Conservation (phyloP, 1,284 basidiomycete species). For the Heterobasidion occidentale region DNA sequence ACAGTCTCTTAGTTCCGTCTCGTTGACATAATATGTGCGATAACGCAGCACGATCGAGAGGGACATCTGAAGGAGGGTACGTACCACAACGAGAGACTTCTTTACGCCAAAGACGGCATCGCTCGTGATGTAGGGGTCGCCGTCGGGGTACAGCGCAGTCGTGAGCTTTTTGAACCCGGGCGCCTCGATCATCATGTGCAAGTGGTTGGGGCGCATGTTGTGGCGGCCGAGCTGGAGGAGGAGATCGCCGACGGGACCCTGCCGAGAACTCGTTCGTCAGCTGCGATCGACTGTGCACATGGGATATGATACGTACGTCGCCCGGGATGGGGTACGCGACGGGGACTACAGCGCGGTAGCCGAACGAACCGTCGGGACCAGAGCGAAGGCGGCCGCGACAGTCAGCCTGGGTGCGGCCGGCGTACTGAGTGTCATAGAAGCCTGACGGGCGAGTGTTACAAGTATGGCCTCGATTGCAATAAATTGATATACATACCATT, state of each 20-base stretch:
- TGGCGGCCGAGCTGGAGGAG: conserved; percentile 58
- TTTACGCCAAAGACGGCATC: conserved; percentile 81
- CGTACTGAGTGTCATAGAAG: conserved; percentile 61
- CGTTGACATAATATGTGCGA: conserved; percentile 13
- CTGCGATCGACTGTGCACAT: not conserved
- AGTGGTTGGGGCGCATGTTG: conserved; percentile 71
- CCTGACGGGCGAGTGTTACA: conserved; percentile 22
- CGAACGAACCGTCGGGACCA: conserved; percentile 58
- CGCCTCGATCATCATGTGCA: conserved; percentile 68
- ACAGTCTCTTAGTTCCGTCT: not conserved
- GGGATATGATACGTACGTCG: conserved; percentile 36
- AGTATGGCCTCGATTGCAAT: not conserved
- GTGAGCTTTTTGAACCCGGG: conserved; percentile 66
- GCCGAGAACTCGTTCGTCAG: not conserved
- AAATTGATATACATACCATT: conserved; percentile 39
- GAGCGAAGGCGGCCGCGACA: conserved; percentile 68
- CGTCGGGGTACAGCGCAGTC: conserved; percentile 72
- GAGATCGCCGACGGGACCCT: conserved; percentile 70
- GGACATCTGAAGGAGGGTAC: conserved; percentile 14
- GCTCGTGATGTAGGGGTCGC: conserved; percentile 56
- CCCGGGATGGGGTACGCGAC: conserved; percentile 75
- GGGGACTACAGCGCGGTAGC: conserved; percentile 74
- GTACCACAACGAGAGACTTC: conserved; percentile 46
- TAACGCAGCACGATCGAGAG: conserved; percentile 2
- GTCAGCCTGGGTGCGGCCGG: conserved; percentile 53